phyloP scores from a whole-genome alignment of 805 yeast species.

The Ogataea allantospora region DNA sequence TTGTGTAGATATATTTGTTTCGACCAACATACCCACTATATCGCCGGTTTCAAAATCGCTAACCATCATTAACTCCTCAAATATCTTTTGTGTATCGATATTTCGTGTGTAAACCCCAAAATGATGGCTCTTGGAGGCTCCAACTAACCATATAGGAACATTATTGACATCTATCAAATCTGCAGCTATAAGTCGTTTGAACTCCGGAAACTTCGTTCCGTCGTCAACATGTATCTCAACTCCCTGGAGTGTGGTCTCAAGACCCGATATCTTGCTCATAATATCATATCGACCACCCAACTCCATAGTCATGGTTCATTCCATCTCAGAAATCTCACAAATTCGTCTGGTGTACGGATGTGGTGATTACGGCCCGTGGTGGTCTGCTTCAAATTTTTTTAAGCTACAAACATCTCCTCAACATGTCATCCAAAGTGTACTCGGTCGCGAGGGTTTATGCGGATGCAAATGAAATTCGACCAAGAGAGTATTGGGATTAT shows the following conservation, averaged over 20 bases:
- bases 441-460: conserved; percentile 67
- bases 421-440: conserved; percentile 24
- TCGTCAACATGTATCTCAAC: conserved; percentile 4
- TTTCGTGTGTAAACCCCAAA: conserved; percentile 14
- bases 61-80: conserved; percentile 9
- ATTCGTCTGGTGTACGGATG: conserved; percentile 7
- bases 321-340: not conserved
- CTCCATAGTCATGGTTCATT: not conserved
- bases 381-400: conserved; percentile 7
- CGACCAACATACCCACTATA: conserved; percentile 14
- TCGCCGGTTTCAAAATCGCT: conserved; percentile 15
- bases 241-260: not conserved
- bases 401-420: conserved; percentile 9
- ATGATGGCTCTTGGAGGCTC: conserved; percentile 3
- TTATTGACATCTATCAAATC: conserved; percentile 15
- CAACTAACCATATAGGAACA: conserved; percentile 20
- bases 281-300: conserved; percentile 1
- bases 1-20: conserved; percentile 9
- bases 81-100: conserved; percentile 14
- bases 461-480: conserved; percentile 72
- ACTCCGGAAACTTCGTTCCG: conserved; percentile 1
- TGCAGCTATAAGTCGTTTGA: conserved; percentile 9
- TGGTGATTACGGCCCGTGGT: conserved; percentile 1
- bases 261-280: conserved; percentile 1
- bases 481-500: conserved; percentile 84